These are phyloP conservation scores for Leishmania martiniquensis DNA, from an alignment of 208 protist genomes.

Conservation along the genomic window DNA sequence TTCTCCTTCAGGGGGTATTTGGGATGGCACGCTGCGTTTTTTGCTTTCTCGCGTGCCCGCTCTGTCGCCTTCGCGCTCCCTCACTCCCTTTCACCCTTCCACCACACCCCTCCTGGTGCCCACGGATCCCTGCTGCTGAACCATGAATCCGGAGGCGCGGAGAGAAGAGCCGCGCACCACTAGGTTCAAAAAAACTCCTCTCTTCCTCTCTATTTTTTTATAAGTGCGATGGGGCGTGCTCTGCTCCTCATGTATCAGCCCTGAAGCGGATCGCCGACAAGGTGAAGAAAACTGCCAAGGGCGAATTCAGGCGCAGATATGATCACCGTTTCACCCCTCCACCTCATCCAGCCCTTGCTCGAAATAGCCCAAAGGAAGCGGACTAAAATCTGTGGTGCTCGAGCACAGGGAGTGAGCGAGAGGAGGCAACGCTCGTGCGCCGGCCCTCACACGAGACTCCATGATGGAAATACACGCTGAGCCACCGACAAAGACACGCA, in stretches of 20 bases:
- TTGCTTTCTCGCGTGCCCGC: not conserved
- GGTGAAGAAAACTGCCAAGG: too few relatives aligned
- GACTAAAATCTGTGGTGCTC: not conserved
- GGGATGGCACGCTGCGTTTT: not conserved
- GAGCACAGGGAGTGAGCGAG: not conserved
- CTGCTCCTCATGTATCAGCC: too few relatives aligned
- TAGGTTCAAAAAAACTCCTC: not conserved
- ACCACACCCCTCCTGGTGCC: not conserved
- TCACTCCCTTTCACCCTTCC: not conserved
- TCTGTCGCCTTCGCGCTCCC: not conserved
- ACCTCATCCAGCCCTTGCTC: not conserved
- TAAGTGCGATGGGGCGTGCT: not conserved
- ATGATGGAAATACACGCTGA: not conserved
- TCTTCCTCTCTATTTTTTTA: too few relatives aligned
- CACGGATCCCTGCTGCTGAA: not conserved
- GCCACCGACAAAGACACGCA: not conserved
- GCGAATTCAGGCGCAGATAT: not conserved
- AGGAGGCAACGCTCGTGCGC: not conserved
- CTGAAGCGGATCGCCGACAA: too few relatives aligned
- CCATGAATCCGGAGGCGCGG: not conserved
- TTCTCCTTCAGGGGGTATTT: not conserved
- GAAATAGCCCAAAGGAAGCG: not conserved
- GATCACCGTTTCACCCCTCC: not conserved
- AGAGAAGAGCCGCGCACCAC: not conserved
- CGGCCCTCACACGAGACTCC: not conserved